Conservation (phyloP, 176 grass and related monocot species). For the Phoenix dactylifera region DNA sequence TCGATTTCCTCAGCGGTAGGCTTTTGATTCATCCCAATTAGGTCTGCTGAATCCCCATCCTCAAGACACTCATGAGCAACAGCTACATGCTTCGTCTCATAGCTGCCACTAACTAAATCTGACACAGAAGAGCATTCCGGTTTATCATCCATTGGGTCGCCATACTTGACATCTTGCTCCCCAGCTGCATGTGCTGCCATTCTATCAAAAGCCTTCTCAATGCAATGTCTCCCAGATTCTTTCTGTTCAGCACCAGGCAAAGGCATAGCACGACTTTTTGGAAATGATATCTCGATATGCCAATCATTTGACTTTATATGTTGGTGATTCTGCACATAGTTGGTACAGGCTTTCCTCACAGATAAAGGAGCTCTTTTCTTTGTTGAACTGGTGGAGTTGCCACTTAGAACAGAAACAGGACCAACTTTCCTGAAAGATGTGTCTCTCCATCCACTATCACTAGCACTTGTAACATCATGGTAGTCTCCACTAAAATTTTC, state of each 20-base stretch:
- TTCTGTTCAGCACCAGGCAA: slow-evolving; percentile 26
- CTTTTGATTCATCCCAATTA: slow-evolving; percentile 12
- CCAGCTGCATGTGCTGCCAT: slow-evolving; percentile 15
- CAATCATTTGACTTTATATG: slow-evolving; percentile 45
- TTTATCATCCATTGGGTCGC: slow-evolving; percentile 47
- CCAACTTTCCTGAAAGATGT: slow-evolving; percentile 61
- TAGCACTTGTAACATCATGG: slow-evolving; percentile 52
- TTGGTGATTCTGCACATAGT: slow-evolving; percentile 40
- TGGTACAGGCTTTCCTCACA: slow-evolving; percentile 44
- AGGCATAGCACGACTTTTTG: slow-evolving; percentile 44
- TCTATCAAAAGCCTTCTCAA: slow-evolving; percentile 43
- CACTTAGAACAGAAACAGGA: slow-evolving; percentile 47
- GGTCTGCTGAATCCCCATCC: slow-evolving; percentile 35
- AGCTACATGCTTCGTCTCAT: slow-evolving; percentile 64
- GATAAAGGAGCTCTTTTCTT: slow-evolving; percentile 72
- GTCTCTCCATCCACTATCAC: slow-evolving; percentile 60
- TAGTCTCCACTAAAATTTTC: slow-evolving; percentile 75
- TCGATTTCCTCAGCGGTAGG: background rate
- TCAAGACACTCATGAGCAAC: slow-evolving; percentile 29
- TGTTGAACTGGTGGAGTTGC: slow-evolving; percentile 42
- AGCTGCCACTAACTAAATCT: slow-evolving; percentile 68
- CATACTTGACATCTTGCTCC: slow-evolving; percentile 41
- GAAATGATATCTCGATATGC: slow-evolving; percentile 82
- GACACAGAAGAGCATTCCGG: slow-evolving; percentile 61
- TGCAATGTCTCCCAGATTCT: slow-evolving; percentile 15